Percentiles rank a stretch among this genome's conserved stretches.
These are phyloP conservation scores for Takakia lepidozioides DNA, from an alignment of 225 moss, liverwort and hornwort genomes.

Conservation along the genomic window DNA sequence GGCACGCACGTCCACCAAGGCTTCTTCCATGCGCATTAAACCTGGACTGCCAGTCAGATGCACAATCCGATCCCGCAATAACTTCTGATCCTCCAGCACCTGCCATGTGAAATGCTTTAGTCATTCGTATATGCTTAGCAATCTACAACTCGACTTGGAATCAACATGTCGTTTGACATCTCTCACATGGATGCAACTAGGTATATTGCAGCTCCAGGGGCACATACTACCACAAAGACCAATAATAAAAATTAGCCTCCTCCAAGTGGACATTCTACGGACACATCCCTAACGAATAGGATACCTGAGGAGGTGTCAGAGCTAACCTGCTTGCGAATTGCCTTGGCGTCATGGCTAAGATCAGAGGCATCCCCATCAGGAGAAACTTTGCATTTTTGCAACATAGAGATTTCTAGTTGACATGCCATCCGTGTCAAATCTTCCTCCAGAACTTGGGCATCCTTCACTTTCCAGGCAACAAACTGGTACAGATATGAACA, in stretches of 20 bases:
- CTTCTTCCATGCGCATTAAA: slow-evolving; percentile 38
- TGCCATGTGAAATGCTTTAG: neutral
- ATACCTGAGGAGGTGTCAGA: too few species aligned
- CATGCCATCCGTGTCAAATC: slow-evolving; percentile 87
- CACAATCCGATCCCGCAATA: slow-evolving; percentile 37
- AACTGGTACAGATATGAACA: slow-evolving; percentile 80
- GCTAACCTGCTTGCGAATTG: slow-evolving; percentile 65
- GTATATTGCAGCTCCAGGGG: neutral
- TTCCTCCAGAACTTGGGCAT: slow-evolving; percentile 72
- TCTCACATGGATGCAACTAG: neutral
- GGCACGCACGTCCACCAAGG: slow-evolving; percentile 30
- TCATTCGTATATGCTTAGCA: neutral
- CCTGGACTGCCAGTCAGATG: slow-evolving; percentile 43
- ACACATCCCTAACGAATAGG: neutral
- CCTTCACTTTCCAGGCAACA: slow-evolving; percentile 91
- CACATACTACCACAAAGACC: neutral
- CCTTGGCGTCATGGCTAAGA: slow-evolving; percentile 69
- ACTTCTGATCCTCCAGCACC: slow-evolving; percentile 47
- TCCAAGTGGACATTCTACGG: neutral
- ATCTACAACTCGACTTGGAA: neutral
- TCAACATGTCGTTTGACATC: neutral
- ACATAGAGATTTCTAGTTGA: slow-evolving; percentile 87
- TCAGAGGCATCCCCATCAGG: slow-evolving; percentile 29
- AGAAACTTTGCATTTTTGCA: slow-evolving; percentile 60
- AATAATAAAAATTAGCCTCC: neutral